phyloP scores from a whole-genome alignment of 2,329 filamentous ascomycete genomes.

The Fonsecaea nubica region DNA sequence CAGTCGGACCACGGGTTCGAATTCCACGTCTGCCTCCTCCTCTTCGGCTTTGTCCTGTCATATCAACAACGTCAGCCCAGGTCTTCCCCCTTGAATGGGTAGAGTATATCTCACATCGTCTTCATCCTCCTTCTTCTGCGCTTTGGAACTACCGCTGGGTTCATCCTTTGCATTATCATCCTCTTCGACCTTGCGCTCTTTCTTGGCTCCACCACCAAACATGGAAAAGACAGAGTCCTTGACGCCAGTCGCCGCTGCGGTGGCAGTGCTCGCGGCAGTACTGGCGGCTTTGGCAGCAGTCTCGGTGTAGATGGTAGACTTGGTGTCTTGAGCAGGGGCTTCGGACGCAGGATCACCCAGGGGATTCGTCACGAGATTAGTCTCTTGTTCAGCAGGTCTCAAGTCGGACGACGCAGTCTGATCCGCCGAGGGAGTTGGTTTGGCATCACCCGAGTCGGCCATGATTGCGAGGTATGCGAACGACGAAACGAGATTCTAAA shows the following conservation, averaged over 20 bases:
- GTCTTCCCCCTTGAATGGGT: conserved; percentile 35
- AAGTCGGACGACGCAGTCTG: conserved; percentile 36
- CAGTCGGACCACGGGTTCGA: conserved; percentile 93
- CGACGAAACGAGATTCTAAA: conserved; percentile 1
- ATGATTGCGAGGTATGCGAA: conserved; percentile 27
- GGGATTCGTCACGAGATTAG: conserved; percentile 37
- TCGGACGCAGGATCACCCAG: conserved; percentile 30
- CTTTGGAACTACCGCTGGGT: conserved; percentile 86
- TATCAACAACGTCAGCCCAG: conserved; percentile 20
- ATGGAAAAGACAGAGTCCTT: conserved; percentile 82
- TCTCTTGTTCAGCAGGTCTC: conserved; percentile 37
- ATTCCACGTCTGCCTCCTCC: conserved; percentile 92
- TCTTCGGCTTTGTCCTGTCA: conserved; percentile 66
- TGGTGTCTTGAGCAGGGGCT: conserved; percentile 31
- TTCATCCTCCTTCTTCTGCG: conserved; percentile 68
- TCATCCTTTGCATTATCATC: conserved; percentile 83
- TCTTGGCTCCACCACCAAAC: conserved; percentile 97
- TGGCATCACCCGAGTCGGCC: conserved; percentile 36
- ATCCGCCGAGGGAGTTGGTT: conserved; percentile 37
- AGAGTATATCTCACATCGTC: conserved; percentile 51
- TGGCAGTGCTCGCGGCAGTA: conserved; percentile 35
- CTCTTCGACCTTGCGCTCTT: conserved; percentile 86
- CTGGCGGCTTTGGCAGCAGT: conserved; percentile 37
- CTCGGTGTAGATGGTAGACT: conserved; percentile 35
- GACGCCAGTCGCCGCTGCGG: conserved; percentile 40